phyloP scores from a whole-genome alignment of 1,284 basidiomycete species.

The Ustilago cynodontis region DNA sequence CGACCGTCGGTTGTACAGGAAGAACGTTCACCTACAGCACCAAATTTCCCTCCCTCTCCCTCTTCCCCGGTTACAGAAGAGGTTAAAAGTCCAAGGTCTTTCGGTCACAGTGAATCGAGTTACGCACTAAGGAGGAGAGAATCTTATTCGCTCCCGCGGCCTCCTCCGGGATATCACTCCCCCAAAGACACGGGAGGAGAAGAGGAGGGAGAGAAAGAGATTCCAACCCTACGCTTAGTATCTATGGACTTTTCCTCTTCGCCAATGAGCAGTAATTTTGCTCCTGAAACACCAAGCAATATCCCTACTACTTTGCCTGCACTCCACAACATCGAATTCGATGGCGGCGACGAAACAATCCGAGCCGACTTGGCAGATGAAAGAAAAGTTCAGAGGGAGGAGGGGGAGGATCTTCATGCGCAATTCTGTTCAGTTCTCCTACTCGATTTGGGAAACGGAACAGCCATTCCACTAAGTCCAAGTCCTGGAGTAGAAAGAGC shows the following conservation, averaged over 20 bases:
- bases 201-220: conserved; percentile 1
- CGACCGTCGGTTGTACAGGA: conserved; percentile 3
- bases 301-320: conserved; percentile 8
- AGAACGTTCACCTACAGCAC: conserved; percentile 23
- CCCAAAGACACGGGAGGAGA: not conserved
- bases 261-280: conserved; percentile 22
- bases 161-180: conserved; percentile 6
- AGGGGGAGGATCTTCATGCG: conserved; percentile 22
- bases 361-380: not conserved
- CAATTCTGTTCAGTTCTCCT: conserved; percentile 39
- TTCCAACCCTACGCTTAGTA: conserved; percentile 18
- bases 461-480: conserved; percentile 24
- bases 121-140: conserved; percentile 11
- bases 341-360: not conserved
- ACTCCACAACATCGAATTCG: not conserved
- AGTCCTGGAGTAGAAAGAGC: conserved; percentile 15
- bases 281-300: conserved; percentile 28
- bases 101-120: conserved; percentile 20
- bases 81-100: not conserved
- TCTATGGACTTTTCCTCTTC: conserved; percentile 3
- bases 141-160: conserved; percentile 27
- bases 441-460: conserved; percentile 38
- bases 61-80: not conserved
- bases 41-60: conserved; percentile 17
- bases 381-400: not conserved